Percentiles rank a stretch among this genome's conserved stretches.
These are phyloP conservation scores for Gossypioides kirkii DNA, from an alignment of 345 rosid genomes.

Conservation along the genomic window DNA sequence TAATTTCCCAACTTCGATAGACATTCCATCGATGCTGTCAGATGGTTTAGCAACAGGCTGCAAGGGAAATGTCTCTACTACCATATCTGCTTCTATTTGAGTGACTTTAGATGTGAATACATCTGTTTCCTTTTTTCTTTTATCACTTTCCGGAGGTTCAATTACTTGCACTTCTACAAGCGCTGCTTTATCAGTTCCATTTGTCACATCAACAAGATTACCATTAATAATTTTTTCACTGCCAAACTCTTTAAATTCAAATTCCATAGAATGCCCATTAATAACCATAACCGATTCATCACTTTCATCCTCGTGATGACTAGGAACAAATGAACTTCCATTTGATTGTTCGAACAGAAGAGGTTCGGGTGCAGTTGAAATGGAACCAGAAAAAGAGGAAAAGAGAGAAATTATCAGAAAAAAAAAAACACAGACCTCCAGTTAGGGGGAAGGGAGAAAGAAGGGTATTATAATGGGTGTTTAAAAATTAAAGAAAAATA, in stretches of 20 bases:
- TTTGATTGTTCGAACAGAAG: conserved; percentile 29
- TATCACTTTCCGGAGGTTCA: conserved; percentile 15
- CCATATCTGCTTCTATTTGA: conserved; percentile 31
- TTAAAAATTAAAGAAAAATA: too few relatives aligned
- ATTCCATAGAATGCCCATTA: conserved; percentile 19
- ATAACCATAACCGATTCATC: conserved; percentile 24
- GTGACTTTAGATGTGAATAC: conserved; percentile 18
- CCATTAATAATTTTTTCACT: conserved; percentile 29
- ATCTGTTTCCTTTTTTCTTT: conserved; percentile 3
- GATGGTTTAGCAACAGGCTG: conserved; percentile 26
- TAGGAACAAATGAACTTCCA: conserved; percentile 30
- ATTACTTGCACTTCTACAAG: conserved; percentile 21
- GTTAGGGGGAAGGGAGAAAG: too few relatives aligned
- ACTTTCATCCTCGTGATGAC: conserved; percentile 18
- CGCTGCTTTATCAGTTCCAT: conserved; percentile 20
- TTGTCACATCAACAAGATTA: conserved; percentile 19
- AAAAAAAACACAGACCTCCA: too few relatives aligned
- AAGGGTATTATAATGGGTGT: too few relatives aligned
- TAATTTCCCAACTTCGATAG: conserved; percentile 11
- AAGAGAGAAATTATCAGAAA: too few relatives aligned
- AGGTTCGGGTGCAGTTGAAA: conserved; percentile 45
- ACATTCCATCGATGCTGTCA: conserved; percentile 24
- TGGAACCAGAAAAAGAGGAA: too few relatives aligned
- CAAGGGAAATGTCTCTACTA: conserved; percentile 52
- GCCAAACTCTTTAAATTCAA: conserved; percentile 24